Base-by-base conservation (phyloP, 2,329 filamentous ascomycete genomes). In the Apiospora saccharicola region DNA sequence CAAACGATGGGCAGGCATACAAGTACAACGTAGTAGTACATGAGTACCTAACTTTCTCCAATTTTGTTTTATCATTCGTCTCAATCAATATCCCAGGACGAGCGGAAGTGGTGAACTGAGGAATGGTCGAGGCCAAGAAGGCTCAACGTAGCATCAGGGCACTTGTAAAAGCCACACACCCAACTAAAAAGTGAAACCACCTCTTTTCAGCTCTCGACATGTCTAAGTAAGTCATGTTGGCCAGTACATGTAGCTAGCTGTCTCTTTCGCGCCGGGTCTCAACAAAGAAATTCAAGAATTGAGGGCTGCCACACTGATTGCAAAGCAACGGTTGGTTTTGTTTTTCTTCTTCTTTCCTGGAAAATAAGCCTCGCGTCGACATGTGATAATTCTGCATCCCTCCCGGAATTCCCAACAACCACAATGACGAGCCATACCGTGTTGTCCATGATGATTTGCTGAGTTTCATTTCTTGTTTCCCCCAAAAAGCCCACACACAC, bases 171-270 rank as follows among this genome's bases (percentile, higher is more conserved):
- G 53, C 53, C 53, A 61, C 53, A 61, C 53, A 61, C 53, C 53
- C 30, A 61, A 61, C 53, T 19, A 37, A 61, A 57, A 64, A 64
- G 57, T 64, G 57, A 64, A 64, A 64, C 34, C 34, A 41, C 34
- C 19, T 64, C 57, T 64, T 41, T n/a, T 64, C 57, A 64, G 57
- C 57, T 22, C 30, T 37, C 53, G 19, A n/a, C n/a, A n/a, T n/a
- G n/a, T n/a, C n/a, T 41, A 10, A 10, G 37, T 10, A 22, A 26
- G 4, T 19, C n/a, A n/a, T n/a, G n/a, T n/a, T n/a, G n/a, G n/a
- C n/a, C n/a, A n/a, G n/a, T n/a, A n/a, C n/a, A n/a, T n/a, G n/a
- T n/a, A n/a, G n/a, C n/a, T n/a, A 34, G 26, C 30, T 30, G 51
- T 2, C 26, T 61, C 53, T 61, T n/a, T n/a, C 53, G n/a, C 19